These are phyloP conservation scores for Diaporthe ilicicola DNA, from an alignment of 2,329 filamentous ascomycete genomes.

Conservation along the genomic window DNA sequence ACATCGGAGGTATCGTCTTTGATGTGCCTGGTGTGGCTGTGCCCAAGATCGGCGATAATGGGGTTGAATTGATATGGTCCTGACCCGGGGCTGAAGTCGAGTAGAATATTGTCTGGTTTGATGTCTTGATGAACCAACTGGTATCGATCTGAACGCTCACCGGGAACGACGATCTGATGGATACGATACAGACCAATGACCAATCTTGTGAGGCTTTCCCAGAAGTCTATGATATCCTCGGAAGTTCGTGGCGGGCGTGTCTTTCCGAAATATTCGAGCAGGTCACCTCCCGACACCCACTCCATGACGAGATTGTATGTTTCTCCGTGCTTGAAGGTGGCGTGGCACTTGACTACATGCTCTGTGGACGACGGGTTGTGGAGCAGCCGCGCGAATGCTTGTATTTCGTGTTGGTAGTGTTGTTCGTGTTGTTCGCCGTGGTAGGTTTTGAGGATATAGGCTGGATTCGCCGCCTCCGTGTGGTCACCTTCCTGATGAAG, in stretches of 20 bases:
- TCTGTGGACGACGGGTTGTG: neutral
- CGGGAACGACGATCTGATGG: neutral
- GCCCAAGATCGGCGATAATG: neutral
- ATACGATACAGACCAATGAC: neutral
- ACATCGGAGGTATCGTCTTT: neutral
- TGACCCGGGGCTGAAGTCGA: neutral
- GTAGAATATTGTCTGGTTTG: constrained; percentile 32
- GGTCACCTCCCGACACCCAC: neutral
- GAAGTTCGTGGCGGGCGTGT: neutral
- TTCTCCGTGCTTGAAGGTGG: neutral
- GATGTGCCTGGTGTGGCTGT: neutral
- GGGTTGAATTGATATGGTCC: neutral
- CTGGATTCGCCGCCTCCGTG: neutral
- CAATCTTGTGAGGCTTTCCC: neutral
- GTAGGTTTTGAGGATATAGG: neutral
- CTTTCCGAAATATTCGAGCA: neutral
- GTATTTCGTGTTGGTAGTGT: neutral
- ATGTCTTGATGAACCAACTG: constrained; percentile 1
- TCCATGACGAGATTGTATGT: neutral
- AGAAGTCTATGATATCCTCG: neutral
- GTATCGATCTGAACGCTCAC: neutral
- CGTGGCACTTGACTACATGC: neutral
- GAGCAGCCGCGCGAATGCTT: neutral
- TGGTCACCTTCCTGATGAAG: neutral
- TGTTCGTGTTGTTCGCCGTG: neutral